Base-by-base conservation (phyloP, 1,284 basidiomycete species). In the Cystobasidium slooffiae region DNA sequence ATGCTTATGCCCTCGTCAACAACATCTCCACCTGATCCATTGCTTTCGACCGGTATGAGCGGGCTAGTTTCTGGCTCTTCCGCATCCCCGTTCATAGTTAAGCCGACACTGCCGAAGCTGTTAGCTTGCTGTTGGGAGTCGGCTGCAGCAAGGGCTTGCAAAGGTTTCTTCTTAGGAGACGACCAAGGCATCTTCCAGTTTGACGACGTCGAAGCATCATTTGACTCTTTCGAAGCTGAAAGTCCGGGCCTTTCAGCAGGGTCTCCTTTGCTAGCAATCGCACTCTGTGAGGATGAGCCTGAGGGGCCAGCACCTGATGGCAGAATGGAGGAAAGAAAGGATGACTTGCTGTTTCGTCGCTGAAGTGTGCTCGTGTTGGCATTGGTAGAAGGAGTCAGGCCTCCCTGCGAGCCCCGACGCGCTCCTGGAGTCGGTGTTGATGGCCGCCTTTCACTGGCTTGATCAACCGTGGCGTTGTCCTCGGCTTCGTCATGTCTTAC, bases 1-100 rank as follows among this genome's bases (percentile, higher is more conserved):
- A 75, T 66, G 62, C 69, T 72, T 44, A 75, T 66, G 6, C 75
- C 75, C 55, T 75, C 75, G 47, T 75, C 75, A 24, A 72, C 12
- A 18, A 75, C 59, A 14, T 56, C 68, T 37, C 52, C 51, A 6
- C 16, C 44, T 16, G 46, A 24, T 4, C n/a, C 47, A 24, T 52
- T 61, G 9, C 43, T 37, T 43, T 72, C 69, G 37, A 18, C 31
- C 37, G 47, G 0, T 18, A 16, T 9, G 16, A 58, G 44, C 22
- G 43, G 22, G 20, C 7, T 44, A 20, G 3, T 46, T 18, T 66
- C 62, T n/a, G 44, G 20, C 20, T 49, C 59, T 24, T 64, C 59
- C 18, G 43, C 51, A 72, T 59, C 47, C 41, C 49, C 59, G 61
- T 53, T 41, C 56, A 62, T 49, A 16, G 58, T 58, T 43, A 44